Conservation (phyloP, 1,284 basidiomycete species). For the Trametes pubescens region DNA sequence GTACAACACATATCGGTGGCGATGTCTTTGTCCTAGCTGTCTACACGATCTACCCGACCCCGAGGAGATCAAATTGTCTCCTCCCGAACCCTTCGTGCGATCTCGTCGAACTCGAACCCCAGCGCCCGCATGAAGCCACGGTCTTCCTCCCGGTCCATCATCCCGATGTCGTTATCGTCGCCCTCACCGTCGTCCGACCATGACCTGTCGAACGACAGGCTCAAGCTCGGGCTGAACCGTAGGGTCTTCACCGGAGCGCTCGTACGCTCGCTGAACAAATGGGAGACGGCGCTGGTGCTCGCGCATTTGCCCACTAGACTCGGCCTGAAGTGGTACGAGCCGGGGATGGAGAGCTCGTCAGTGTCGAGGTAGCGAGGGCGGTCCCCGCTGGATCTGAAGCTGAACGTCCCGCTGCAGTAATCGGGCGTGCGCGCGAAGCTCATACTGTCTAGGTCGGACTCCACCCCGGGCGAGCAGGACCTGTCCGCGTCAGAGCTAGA, state of each 20-base stretch:
- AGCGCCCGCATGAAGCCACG: slow-evolving; percentile 40
- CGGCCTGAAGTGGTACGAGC: slow-evolving; percentile 19
- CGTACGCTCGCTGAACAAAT: slow-evolving; percentile 19
- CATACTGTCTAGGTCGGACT: slow-evolving; percentile 42
- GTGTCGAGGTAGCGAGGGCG: slow-evolving; percentile 17
- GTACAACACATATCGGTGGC: too few relatives aligned
- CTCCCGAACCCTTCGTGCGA: slow-evolving; percentile 30
- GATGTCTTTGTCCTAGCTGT: neutral
- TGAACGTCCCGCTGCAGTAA: slow-evolving; percentile 27
- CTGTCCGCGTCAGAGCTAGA: slow-evolving; percentile 11
- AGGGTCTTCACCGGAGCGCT: slow-evolving; percentile 32
- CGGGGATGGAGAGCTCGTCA: slow-evolving; percentile 17
- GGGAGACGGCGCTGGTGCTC: slow-evolving; percentile 17
- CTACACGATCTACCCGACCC: neutral
- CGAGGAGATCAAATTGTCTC: slow-evolving; percentile 14
- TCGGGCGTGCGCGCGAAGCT: slow-evolving; percentile 41
- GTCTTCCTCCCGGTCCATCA: slow-evolving; percentile 36
- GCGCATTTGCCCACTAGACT: slow-evolving; percentile 6
- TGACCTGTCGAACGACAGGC: slow-evolving; percentile 27
- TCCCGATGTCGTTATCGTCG: slow-evolving; percentile 25
- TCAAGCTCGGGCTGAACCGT: slow-evolving; percentile 29
- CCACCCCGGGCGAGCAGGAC: slow-evolving; percentile 34
- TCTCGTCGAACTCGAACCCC: slow-evolving; percentile 41
- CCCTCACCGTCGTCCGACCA: slow-evolving; percentile 21
- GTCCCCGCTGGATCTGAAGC: slow-evolving; percentile 26